Evolutionary conservation across 805 yeast species (phyloP).

Genomic region (Saturnispora saitoi): DNA sequence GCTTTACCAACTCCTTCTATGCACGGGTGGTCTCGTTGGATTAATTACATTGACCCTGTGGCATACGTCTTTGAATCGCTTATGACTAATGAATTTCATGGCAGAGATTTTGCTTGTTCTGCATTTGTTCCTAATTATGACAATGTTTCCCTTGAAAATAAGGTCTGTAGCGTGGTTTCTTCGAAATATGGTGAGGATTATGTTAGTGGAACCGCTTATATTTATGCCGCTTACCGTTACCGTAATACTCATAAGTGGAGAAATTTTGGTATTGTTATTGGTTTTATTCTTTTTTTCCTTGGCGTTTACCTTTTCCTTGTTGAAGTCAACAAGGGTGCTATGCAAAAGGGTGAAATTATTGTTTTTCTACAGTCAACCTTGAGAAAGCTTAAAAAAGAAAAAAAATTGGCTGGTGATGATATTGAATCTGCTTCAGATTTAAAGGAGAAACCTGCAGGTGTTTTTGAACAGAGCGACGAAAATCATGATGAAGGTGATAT

Average conservation of each 20-base stretch:
- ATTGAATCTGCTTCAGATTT: slow-evolving; percentile 20
- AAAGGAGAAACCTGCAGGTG: slow-evolving; percentile 22
- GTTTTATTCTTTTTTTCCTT: slow-evolving; percentile 47
- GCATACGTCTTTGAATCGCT: slow-evolving; percentile 51
- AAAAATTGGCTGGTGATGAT: slow-evolving; percentile 22
- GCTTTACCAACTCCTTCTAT: slow-evolving; percentile 47
- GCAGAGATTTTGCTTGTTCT: slow-evolving; percentile 38
- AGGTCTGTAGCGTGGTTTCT: slow-evolving; percentile 40
- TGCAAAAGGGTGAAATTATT: slow-evolving; percentile 64
- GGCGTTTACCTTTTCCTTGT: slow-evolving; percentile 42
- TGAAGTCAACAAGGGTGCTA: slow-evolving; percentile 52
- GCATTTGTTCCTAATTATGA: slow-evolving; percentile 37
- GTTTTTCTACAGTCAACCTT: slow-evolving; percentile 47
- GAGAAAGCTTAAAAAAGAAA: slow-evolving; percentile 36
- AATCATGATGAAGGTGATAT: slow-evolving; percentile 21
- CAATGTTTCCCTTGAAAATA: slow-evolving; percentile 13
- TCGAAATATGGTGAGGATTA: slow-evolving; percentile 42
- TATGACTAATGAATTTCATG: slow-evolving; percentile 50
- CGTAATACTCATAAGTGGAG: slow-evolving; percentile 62
- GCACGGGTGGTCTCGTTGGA: slow-evolving; percentile 62
- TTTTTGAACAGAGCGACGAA: slow-evolving; percentile 18
- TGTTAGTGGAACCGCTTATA: slow-evolving; percentile 55
- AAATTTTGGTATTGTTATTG: slow-evolving; percentile 62
- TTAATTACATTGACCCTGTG: slow-evolving; percentile 50
- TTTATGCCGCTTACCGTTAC: slow-evolving; percentile 43